phyloP scores from a whole-genome alignment of 345 rosid genomes.

The Geranium brycei region DNA sequence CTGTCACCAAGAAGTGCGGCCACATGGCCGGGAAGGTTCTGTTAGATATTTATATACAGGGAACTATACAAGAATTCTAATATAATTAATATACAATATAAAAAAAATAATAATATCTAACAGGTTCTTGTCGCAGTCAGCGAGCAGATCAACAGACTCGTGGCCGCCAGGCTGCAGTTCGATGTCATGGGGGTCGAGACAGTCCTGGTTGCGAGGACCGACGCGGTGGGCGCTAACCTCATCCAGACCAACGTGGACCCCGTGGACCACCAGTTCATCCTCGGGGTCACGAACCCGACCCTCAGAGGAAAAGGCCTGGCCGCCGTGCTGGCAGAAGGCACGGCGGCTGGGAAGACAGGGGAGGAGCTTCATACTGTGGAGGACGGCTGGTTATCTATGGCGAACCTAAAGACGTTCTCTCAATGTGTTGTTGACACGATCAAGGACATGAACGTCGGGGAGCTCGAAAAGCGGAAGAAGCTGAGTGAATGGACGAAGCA shows the following conservation, averaged over 20 bases:
- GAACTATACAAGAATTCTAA: too few species aligned
- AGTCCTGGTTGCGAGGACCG: constrained; percentile 74
- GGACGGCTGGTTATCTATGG: constrained; percentile 65
- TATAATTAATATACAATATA: too few species aligned
- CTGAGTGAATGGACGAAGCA: constrained; percentile 58
- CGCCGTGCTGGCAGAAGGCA: constrained; percentile 50
- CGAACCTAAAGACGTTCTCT: constrained; percentile 70
- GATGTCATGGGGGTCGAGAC: constrained; percentile 96
- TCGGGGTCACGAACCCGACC: constrained; percentile 73
- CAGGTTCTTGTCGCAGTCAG: constrained; percentile 83
- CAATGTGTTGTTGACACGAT: constrained; percentile 52
- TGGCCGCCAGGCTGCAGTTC: constrained; percentile 88
- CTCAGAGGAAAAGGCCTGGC: constrained; percentile 60
- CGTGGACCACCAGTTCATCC: constrained; percentile 83
- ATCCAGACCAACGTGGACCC: constrained; percentile 76
- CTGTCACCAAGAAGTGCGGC: constrained; percentile 87
- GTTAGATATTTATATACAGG: too few species aligned
- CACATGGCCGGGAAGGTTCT: constrained; percentile 97
- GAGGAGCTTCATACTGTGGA: constrained; percentile 65
- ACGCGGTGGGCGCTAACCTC: constrained; percentile 72
- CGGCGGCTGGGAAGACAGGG: constrained; percentile 66
- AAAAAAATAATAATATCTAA: too few species aligned
- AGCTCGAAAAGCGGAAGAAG: constrained; percentile 45
- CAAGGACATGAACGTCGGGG: constrained; percentile 40
- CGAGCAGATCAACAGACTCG: constrained; percentile 87